Base-by-base conservation (phyloP, 371 early-diverging fungal genomes). In the Mucor mucedo region DNA sequence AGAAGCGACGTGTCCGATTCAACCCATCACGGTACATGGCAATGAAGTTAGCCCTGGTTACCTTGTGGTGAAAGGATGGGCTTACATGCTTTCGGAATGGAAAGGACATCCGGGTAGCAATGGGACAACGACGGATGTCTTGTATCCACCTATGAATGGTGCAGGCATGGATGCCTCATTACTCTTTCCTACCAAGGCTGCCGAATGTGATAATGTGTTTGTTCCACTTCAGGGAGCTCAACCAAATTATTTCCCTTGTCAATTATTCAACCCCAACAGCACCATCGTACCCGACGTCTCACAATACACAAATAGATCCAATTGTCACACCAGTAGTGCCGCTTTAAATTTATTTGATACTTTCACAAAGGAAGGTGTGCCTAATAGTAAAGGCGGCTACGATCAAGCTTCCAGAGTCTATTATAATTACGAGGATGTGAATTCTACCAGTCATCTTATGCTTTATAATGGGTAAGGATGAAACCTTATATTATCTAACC, bases 161-260 rank as follows among this genome's bases (percentile, higher is more conserved):
- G 87, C 87, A 49, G 87, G 82, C 16, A 78, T 75, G 81, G 85
- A 85, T 55, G 85, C 80, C 4, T 79, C 84, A 0, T 79, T 85
- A 58, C 54, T 85, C 5, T 83, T 85, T 54, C 84, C 80, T 61
- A 84, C 87, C 45, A 90, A 89, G 44, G 84, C 85, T 61, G 45
- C 65, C 10, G 66, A 72, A 7, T 93, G 93, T 70, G 79, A 80
- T 55, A 73, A 77, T 14, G 70, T 91, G 21, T 75, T 88, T 57
- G 58, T 55, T n/a, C 77, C 84, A 48, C 62, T 66, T 3, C 76
- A 82, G 49, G 59, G 69, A 29, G 62, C 63, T 42, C 70, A 78
- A 47, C 73, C 75, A 3, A 85, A 77, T 41, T 90, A 89, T 55
- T 93, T 91, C 62, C 93, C 93, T 6, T 93, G 93, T 60, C 81